These are phyloP conservation scores for Solioccasus polychromus DNA, from an alignment of 768 basidiomycete genomes.

Conservation along the genomic window DNA sequence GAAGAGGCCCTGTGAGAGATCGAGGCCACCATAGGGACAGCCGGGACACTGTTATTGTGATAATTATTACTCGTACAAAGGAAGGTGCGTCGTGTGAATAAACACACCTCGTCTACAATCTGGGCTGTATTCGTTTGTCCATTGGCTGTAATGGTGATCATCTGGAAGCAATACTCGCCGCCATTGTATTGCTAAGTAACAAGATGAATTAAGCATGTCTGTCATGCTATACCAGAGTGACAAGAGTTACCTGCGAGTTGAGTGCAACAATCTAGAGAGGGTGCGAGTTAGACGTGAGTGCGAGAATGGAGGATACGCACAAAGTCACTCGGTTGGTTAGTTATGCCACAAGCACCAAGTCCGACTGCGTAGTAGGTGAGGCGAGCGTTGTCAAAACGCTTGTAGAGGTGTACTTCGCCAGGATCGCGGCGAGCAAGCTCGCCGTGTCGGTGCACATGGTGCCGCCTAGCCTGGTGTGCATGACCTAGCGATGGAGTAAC, in stretches of 20 bases:
- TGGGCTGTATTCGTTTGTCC: constrained; percentile 58
- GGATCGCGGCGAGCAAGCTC: constrained; percentile 26
- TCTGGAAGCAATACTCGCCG: constrained; percentile 55
- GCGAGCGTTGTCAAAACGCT: constrained; percentile 22
- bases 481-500: constrained; percentile 18
- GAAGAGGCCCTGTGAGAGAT: constrained; percentile 69
- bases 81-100: background rate
- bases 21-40: constrained; percentile 64
- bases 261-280: constrained; percentile 51
- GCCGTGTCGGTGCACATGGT: constrained; percentile 20
- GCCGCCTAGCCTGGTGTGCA: constrained; percentile 20
- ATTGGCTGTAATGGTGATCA: constrained; percentile 56
- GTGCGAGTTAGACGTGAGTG: constrained; percentile 2
- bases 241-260: constrained; percentile 23
- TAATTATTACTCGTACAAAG: background rate
- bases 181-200: constrained; percentile 50
- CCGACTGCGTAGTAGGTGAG: constrained; percentile 42
- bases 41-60: constrained; percentile 51
- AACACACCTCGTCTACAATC: constrained; percentile 57
- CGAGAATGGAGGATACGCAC: constrained; percentile 22
- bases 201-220: constrained; percentile 9
- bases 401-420: constrained; percentile 21
- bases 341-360: constrained; percentile 41
- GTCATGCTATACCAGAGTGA: background rate
- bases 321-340: constrained; percentile 31